Conservation (phyloP, 1,284 basidiomycete species). For the Naganishia sp. region DNA sequence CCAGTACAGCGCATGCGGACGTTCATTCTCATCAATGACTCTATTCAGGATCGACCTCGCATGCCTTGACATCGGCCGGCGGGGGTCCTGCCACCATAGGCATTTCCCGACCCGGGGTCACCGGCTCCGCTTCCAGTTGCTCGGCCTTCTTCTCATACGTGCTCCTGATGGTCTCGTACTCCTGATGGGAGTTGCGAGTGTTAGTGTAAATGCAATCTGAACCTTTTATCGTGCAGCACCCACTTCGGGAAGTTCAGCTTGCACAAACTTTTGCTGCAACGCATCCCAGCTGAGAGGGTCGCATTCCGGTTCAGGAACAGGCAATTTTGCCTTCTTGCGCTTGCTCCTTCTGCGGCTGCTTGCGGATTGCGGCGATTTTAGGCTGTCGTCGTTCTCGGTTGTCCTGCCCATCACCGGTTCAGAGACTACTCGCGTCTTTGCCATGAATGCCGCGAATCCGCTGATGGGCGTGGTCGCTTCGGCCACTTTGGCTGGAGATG, state of each 20-base stretch:
- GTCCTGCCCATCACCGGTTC: neutral
- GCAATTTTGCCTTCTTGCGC: conserved; percentile 29
- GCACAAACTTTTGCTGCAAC: conserved; percentile 23
- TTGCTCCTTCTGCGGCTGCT: conserved; percentile 24
- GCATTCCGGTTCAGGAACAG: conserved; percentile 19
- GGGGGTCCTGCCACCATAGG: too few relatives aligned
- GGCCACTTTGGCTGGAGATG: neutral
- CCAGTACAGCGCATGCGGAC: too few relatives aligned
- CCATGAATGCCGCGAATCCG: conserved; percentile 24
- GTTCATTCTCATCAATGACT: too few relatives aligned
- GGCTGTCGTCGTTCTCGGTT: neutral
- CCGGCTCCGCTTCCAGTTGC: conserved; percentile 6
- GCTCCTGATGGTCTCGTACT: conserved; percentile 19
- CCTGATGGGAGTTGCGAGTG: neutral
- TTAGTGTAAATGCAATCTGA: neutral
- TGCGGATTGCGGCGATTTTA: conserved; percentile 4
- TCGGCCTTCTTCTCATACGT: conserved; percentile 24
- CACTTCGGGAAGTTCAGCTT: conserved; percentile 15
- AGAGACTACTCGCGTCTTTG: conserved; percentile 22
- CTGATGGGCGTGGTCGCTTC: neutral
- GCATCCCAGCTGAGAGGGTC: conserved; percentile 26
- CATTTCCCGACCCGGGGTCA: too few relatives aligned
- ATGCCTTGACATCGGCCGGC: too few relatives aligned
- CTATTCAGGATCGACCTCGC: too few relatives aligned
- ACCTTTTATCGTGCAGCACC: neutral